Conservation (phyloP, 2,329 filamentous ascomycete genomes). For the Hypoxylon sp. region DNA sequence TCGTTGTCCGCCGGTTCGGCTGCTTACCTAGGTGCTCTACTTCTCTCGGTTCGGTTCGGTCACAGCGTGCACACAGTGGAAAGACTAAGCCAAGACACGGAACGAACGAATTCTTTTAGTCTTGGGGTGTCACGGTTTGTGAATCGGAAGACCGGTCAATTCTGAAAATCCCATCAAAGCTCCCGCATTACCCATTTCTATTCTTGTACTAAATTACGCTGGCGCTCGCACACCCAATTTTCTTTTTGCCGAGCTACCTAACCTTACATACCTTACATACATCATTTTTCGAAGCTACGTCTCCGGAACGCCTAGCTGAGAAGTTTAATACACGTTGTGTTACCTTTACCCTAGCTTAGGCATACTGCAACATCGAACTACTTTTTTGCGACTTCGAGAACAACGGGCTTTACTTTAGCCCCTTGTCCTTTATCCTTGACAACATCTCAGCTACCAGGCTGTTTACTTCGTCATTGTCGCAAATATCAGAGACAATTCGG, state of each 20-base stretch:
- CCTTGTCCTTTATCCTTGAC: slow-evolving; percentile 41
- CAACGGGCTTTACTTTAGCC: slow-evolving; percentile 48
- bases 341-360: slow-evolving; percentile 33
- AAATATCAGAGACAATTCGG: slow-evolving; percentile 48
- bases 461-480: slow-evolving; percentile 41
- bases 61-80: slow-evolving; percentile 39
- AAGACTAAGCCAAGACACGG: slow-evolving; percentile 46
- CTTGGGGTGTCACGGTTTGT: slow-evolving; percentile 37
- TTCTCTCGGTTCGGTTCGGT: slow-evolving; percentile 43
- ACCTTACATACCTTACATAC: neutral
- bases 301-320: slow-evolving; percentile 15
- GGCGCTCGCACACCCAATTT: slow-evolving; percentile 22
- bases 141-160: slow-evolving; percentile 50
- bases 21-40: slow-evolving; percentile 25
- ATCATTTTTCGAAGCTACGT: slow-evolving; percentile 12
- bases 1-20: slow-evolving; percentile 35
- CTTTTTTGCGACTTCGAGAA: slow-evolving; percentile 52
- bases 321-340: slow-evolving; percentile 23
- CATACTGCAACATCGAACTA: slow-evolving; percentile 48
- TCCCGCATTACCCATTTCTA: slow-evolving; percentile 29
- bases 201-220: slow-evolving; percentile 26
- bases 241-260: slow-evolving; percentile 17
- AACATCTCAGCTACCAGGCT: slow-evolving; percentile 38
- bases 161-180: slow-evolving; percentile 39
- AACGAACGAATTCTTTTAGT: slow-evolving; percentile 34